phyloP scores from a whole-genome alignment of 2,329 filamentous ascomycete species.

The Neopestalotiopsis sp. region DNA sequence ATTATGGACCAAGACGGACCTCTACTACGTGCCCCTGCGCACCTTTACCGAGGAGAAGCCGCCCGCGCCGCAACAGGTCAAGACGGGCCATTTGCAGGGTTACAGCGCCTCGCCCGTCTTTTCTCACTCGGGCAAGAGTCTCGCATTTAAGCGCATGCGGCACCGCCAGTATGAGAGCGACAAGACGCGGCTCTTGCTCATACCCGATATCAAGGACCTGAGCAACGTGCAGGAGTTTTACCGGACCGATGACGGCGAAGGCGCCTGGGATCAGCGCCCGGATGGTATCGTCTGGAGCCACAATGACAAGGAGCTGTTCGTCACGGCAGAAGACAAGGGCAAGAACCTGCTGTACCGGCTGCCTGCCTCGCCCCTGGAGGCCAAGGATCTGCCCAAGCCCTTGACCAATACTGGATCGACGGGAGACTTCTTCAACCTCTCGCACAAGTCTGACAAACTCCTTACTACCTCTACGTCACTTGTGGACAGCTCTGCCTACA shows the following conservation, averaged over 20 bases:
- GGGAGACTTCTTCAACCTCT: constrained; percentile 56
- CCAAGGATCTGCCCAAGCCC: constrained; percentile 51
- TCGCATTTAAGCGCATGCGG: constrained; percentile 82
- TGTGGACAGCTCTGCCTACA: constrained; percentile 74
- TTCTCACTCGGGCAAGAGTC: constrained; percentile 71
- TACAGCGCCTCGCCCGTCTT: constrained; percentile 73
- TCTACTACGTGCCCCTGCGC: constrained; percentile 73
- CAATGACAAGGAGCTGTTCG: constrained; percentile 68
- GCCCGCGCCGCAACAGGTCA: constrained; percentile 55
- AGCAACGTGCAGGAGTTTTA: constrained; percentile 67
- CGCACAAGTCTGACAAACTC: constrained; percentile 50
- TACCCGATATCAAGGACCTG: constrained; percentile 64
- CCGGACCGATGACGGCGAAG: constrained; percentile 64
- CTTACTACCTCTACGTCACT: constrained; percentile 72
- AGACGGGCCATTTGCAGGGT: constrained; percentile 64
- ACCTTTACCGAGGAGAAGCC: constrained; percentile 61
- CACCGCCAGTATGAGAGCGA: constrained; percentile 81
- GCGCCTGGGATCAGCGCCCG: constrained; percentile 64
- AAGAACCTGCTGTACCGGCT: constrained; percentile 66
- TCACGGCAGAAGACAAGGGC: constrained; percentile 75
- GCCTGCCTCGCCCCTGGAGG: constrained; percentile 57
- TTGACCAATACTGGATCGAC: constrained; percentile 62
- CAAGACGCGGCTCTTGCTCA: constrained; percentile 69
- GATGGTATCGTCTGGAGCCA: constrained; percentile 62
- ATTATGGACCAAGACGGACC: constrained; percentile 79